Evolutionary conservation across 2,329 filamentous ascomycete genomes (phyloP), one percentile per base, ranked within the genome.

Genomic region (Purpureocillium lavendulum): DNA sequence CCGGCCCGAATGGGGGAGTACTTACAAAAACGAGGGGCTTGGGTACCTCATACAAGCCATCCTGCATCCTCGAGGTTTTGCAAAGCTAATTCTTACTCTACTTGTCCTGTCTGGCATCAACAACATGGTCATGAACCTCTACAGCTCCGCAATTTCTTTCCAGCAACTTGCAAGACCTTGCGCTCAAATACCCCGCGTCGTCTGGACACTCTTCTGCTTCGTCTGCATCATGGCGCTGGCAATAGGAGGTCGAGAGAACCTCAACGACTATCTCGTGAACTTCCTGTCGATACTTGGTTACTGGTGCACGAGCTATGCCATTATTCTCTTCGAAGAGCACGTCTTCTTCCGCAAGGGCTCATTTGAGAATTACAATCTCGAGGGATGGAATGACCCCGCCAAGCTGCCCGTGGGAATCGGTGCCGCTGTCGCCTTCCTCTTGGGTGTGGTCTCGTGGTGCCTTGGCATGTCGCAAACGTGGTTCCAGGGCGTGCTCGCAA

Each of bases 381-480:
- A 58, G 1, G 57, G 58, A n/a, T 71, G 68, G 68, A 66, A 71
- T 21, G 61, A 63, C 0, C 64, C 62, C 3, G 49, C 50, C 12
- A 57, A 57, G 41, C 47, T 71, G 33, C 67, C 67, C 1, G 53
- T 56, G 2, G 68, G 68, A 2, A 40, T 66, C 3, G 60, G 67
- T 1, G 68, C 67, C 1, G 41, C 69, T 8, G 53, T 57, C 8
- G 66, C 68, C 0, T 71, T 63, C 17, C 29, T 64, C 1, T 45
- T 66, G 16, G 65, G 66, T 16, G 58, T 70, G 39, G 64, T 55
- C 6, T 47, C 70, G 10, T 65, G 76, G 14, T 59, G 76, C 4
- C 72, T 75, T 1, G 69, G 69, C 3, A 77, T 78, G 68, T 63
- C 61, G 3, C 69, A 75, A 52, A 67, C 65, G 2, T 78, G 73